Percentiles rank a stretch among this genome's conserved stretches.
These are phyloP conservation scores for Saccharomyces jurei DNA, from an alignment of 805 yeast species.

Conservation along the genomic window DNA sequence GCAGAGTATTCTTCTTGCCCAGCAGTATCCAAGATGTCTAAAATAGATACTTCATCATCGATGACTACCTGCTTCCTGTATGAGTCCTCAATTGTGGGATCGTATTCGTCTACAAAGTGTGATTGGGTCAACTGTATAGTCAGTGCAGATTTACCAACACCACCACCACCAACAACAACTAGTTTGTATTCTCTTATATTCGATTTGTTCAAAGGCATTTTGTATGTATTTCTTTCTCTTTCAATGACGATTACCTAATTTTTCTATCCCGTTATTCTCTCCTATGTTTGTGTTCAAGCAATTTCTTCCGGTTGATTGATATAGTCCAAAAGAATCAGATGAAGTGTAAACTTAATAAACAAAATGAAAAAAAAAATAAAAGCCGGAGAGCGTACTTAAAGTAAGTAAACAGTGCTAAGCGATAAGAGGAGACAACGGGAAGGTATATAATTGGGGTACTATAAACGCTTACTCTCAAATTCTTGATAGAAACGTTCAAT, in stretches of 20 bases:
- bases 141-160: constrained; percentile 93
- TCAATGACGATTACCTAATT: too few relatives aligned
- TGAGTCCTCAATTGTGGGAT: constrained; percentile 91
- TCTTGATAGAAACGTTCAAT: neutral
- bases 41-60: constrained; percentile 62
- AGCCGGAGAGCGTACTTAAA: neutral
- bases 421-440: neutral
- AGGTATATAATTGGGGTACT: neutral
- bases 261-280: neutral
- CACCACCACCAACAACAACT: constrained; percentile 96
- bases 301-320: neutral
- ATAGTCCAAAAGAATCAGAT: neutral
- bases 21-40: constrained; percentile 91
- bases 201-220: constrained; percentile 12
- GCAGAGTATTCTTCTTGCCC: constrained; percentile 95
- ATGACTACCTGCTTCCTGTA: constrained; percentile 78
- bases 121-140: constrained; percentile 89
- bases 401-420: neutral
- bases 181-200: constrained; percentile 69
- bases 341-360: neutral
- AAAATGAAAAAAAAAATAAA: neutral
- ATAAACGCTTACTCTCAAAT: neutral
- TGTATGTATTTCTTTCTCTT: neutral
- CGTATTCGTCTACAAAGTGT: constrained; percentile 92
- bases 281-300: neutral